Percentiles rank a stretch among this genome's conserved stretches.
Evolutionary conservation across 2,329 filamentous ascomycete species (phyloP).

Genomic region (Sclerotinia nivalis): DNA sequence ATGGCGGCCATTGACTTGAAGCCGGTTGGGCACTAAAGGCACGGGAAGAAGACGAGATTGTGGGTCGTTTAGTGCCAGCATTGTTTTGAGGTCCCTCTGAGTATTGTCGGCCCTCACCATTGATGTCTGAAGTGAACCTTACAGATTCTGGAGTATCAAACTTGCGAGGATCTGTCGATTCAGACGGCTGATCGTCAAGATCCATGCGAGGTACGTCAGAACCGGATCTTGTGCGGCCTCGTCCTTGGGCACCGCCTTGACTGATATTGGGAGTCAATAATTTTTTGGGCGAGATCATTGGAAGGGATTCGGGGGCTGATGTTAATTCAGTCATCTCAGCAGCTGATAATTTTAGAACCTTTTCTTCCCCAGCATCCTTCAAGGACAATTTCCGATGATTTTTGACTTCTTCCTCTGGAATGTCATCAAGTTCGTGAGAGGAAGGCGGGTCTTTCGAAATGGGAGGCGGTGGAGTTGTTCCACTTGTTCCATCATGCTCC

Average conservation of each 20-base stretch:
- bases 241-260: slow-evolving; percentile 40
- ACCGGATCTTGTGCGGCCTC: slow-evolving; percentile 26
- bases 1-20: slow-evolving; percentile 31
- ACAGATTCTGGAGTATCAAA: slow-evolving; percentile 27
- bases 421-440: slow-evolving; percentile 36
- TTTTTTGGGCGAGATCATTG: slow-evolving; percentile 49
- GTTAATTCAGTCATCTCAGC: slow-evolving; percentile 60
- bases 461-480: slow-evolving; percentile 29
- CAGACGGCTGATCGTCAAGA: slow-evolving; percentile 23
- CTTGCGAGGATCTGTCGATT: slow-evolving; percentile 24
- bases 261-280: slow-evolving; percentile 35
- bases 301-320: slow-evolving; percentile 58
- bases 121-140: slow-evolving; percentile 21
- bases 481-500: neutral
- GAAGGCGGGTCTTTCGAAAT: slow-evolving; percentile 31
- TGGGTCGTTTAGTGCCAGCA: slow-evolving; percentile 30
- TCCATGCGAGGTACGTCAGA: slow-evolving; percentile 30
- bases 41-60: slow-evolving; percentile 36
- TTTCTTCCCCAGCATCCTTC: slow-evolving; percentile 38
- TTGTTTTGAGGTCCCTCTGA: slow-evolving; percentile 28
- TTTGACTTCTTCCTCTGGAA: slow-evolving; percentile 36
- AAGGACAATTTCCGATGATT: slow-evolving; percentile 34
- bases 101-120: slow-evolving; percentile 28
- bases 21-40: slow-evolving; percentile 34
- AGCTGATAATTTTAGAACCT: slow-evolving; percentile 55